These are phyloP conservation scores for Naegleria lovaniensis DNA, from an alignment of 208 protist genomes.

Conservation along the genomic window DNA sequence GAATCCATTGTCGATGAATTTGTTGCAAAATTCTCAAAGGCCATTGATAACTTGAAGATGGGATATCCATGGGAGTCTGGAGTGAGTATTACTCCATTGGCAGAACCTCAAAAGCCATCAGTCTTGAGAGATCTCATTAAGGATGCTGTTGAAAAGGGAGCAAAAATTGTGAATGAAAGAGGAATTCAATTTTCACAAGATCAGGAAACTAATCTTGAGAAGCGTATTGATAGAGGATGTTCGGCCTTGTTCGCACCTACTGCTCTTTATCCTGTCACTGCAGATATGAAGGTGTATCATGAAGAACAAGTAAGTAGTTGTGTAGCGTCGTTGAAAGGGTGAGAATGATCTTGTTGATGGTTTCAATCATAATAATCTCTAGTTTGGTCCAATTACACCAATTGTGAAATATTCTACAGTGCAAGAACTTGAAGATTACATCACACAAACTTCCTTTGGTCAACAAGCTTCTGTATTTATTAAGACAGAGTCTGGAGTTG, in stretches of 20 bases:
- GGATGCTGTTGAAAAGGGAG: constrained; percentile 48
- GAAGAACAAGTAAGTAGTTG: constrained; percentile 43
- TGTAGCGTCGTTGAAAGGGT: constrained; percentile 41
- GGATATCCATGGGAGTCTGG: constrained; percentile 47
- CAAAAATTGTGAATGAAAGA: constrained; percentile 41
- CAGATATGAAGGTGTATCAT: constrained; percentile 39
- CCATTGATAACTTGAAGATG: constrained; percentile 36
- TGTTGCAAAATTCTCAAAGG: background rate
- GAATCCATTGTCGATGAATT: constrained; percentile 37
- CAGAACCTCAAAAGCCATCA: constrained; percentile 40
- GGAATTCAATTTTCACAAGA: background rate
- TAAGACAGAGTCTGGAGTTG: background rate
- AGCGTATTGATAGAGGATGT: background rate
- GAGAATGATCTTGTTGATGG: background rate
- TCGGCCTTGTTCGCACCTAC: constrained; percentile 40
- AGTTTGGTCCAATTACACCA: background rate
- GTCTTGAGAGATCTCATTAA: constrained; percentile 40
- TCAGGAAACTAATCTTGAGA: background rate
- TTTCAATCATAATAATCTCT: too few relatives aligned
- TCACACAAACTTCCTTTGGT: constrained; percentile 35
- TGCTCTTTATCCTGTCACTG: constrained; percentile 42
- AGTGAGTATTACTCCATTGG: constrained; percentile 46
- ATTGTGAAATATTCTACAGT: constrained; percentile 32
- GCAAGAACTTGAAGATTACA: constrained; percentile 30
- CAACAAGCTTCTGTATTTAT: constrained; percentile 44